These are phyloP conservation scores for Ceratocystis cubensis DNA, from an alignment of 2,329 filamentous ascomycete genomes.

Conservation along the genomic window DNA sequence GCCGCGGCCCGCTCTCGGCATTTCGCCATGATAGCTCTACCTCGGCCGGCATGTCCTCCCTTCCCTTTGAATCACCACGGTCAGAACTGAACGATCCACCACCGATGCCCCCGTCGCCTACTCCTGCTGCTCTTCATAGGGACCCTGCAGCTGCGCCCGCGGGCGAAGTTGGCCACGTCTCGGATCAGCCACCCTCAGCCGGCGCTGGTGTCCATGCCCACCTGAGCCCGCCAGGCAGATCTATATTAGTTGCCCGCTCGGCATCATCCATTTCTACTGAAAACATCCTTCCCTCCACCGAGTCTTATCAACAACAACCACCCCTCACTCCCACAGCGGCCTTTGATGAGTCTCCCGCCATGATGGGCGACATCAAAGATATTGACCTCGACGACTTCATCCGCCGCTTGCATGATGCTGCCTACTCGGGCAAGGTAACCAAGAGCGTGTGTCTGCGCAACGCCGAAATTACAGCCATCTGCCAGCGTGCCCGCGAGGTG, in stretches of 20 bases:
- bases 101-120: conserved; percentile 17
- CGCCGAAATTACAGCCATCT: conserved; percentile 90
- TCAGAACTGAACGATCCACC: conserved; percentile 17
- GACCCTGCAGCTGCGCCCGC: conserved; percentile 71
- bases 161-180: conserved; percentile 89
- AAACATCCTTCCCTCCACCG: conserved; percentile 22
- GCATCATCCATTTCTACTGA: conserved; percentile 28
- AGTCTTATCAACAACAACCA: conserved; percentile 50
- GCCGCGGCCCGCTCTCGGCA: conserved; percentile 10
- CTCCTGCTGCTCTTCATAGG: conserved; percentile 60
- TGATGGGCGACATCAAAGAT: conserved; percentile 81
- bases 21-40: conserved; percentile 31
- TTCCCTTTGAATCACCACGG: not conserved
- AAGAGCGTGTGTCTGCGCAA: conserved; percentile 97
- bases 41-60: conserved; percentile 18
- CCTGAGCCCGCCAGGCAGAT: conserved; percentile 64
- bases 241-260: conserved; percentile 76
- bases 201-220: conserved; percentile 44
- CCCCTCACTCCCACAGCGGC: conserved; percentile 33
- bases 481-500: conserved; percentile 73
- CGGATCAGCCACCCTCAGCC: conserved; percentile 71
- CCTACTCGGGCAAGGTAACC: conserved; percentile 91
- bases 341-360: conserved; percentile 40
- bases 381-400: conserved; percentile 97
- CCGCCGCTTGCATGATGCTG: conserved; percentile 81